phyloP scores from a whole-genome alignment of 768 basidiomycete species.

The Leccinellum rugosiceps region DNA sequence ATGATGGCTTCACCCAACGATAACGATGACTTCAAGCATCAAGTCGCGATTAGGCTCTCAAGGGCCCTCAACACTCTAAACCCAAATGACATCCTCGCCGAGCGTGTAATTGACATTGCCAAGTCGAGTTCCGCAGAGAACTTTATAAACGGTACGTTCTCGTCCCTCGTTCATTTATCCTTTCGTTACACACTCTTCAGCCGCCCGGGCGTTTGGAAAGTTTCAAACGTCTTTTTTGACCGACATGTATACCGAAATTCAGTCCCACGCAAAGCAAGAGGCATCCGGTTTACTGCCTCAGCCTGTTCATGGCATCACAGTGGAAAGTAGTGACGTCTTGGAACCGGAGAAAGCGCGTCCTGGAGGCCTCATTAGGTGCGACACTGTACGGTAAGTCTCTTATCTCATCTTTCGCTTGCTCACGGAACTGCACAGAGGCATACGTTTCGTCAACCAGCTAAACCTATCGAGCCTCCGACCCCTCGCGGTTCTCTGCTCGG shows the following conservation, averaged over 20 bases:
- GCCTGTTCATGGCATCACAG: slow-evolving; percentile 44
- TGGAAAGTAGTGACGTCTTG: slow-evolving; percentile 78
- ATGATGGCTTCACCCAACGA: background rate
- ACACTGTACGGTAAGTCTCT: slow-evolving; percentile 43
- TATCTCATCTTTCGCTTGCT: background rate
- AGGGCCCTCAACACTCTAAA: too few species aligned
- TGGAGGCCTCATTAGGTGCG: slow-evolving; percentile 75
- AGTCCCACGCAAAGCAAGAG: too few species aligned
- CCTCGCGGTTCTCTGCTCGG: slow-evolving; percentile 81
- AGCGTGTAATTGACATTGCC: too few species aligned
- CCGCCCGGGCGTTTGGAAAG: too few species aligned
- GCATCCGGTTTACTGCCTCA: too few species aligned
- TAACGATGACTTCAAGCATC: background rate
- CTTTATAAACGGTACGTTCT: too few species aligned
- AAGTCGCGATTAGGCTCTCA: background rate
- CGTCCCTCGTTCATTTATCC: too few species aligned
- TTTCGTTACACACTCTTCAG: too few species aligned
- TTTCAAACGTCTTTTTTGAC: too few species aligned
- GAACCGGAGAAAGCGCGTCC: slow-evolving; percentile 74
- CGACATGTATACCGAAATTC: too few species aligned
- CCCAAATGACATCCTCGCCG: too few species aligned
- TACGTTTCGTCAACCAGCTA: slow-evolving; percentile 74
- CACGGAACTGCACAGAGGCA: slow-evolving; percentile 51
- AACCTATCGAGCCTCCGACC: slow-evolving; percentile 70
- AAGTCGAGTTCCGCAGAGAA: too few species aligned